Conservation (phyloP, 2,329 filamentous ascomycete species). For the Hymenoscyphus occultus region DNA sequence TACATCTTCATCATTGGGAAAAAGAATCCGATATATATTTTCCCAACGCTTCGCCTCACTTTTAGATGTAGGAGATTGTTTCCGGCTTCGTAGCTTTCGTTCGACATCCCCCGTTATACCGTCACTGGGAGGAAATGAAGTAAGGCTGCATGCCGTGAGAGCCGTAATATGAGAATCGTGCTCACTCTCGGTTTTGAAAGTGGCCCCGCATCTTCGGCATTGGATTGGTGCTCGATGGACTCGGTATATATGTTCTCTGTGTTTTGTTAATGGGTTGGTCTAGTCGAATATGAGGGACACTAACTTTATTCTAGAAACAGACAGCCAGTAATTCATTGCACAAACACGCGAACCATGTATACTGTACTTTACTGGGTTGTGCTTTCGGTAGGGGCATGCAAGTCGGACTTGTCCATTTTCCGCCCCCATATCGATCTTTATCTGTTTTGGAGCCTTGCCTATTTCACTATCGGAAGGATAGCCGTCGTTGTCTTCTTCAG, state of each 20-base stretch:
- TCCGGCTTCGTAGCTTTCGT: neutral
- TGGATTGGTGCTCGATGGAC: neutral
- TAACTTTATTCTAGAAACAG: neutral
- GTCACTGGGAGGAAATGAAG: neutral
- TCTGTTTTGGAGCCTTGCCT: neutral
- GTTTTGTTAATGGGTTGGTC: neutral
- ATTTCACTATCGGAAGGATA: neutral
- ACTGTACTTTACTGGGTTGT: neutral
- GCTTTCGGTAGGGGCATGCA: slow-evolving; percentile 1
- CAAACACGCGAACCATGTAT: neutral
- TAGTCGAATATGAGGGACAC: neutral
- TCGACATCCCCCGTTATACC: neutral
- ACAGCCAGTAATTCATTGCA: neutral
- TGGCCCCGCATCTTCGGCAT: neutral
- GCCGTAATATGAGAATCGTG: neutral
- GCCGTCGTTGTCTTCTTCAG: neutral
- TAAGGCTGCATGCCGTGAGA: neutral
- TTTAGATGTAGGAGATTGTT: neutral
- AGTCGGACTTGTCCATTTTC: neutral
- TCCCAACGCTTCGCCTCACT: neutral
- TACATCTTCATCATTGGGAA: neutral
- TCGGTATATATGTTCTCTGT: slow-evolving; percentile 6
- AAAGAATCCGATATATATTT: neutral
- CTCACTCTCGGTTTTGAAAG: neutral
- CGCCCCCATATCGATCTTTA: neutral